Base-by-base conservation (phyloP, 1,284 basidiomycete genomes). In the Caloboletus firmus region DNA sequence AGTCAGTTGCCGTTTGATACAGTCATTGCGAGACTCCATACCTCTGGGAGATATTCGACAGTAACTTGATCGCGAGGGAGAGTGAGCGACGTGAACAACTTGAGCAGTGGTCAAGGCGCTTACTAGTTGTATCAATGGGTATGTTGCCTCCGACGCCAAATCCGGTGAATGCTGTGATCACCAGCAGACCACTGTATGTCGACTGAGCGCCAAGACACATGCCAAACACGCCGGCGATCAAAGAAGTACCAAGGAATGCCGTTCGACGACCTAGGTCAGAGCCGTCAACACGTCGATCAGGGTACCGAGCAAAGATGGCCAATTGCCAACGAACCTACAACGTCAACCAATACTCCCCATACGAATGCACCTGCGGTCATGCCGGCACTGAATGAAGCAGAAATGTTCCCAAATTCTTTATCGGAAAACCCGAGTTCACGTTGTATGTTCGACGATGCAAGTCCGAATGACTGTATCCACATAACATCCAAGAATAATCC, bases 401-500 rank as follows among this genome's bases (percentile, higher is more conserved):
- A 1, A 10, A 63, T 24, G 5, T 54, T 61, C 20, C 62, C 60
- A 18, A 45, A 53, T 45, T 63, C 42, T 18, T 57, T 50, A 35
- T 62, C 60, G 2, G 60, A 50, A 30, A 56, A 61, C 17, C 60
- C 60, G 18, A 62, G 39, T 50, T 61, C 60, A 15, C 46, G 60
- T 43, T 61, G 60, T 15, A 61, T 41, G 39, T 22, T 51, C 1
- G 54, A 5, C 34, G 15, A 30, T 2, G 45, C 22, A 4, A 63
- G 40, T 32, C 11, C 28, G 9, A 53, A n/a, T 2, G 55, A 50
- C 12, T 41, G 39, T 3, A 26, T n/a, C 61, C 59, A 62, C 43
- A 55, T 30, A 13, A 55, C 12, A 18, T 62, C 56, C 39, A 62
- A 32, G 22, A 49, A 36, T 35, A 51, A 49, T 17, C 61, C 60